These are phyloP conservation scores for Xylaria sp. DNA, from an alignment of 2,329 filamentous ascomycete species.

Conservation along the genomic window DNA sequence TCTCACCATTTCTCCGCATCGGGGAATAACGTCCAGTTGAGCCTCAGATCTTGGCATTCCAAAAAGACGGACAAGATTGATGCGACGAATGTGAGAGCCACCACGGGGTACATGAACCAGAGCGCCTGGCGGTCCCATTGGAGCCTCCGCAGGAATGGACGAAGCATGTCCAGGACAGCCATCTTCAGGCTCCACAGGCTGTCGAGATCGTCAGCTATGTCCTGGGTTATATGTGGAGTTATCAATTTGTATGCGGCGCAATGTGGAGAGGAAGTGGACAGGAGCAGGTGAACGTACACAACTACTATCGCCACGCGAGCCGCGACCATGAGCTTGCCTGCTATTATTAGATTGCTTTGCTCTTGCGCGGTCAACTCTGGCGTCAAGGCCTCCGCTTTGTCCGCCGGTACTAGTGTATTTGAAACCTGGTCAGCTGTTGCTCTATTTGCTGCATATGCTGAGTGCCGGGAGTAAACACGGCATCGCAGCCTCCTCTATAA, in stretches of 20 bases:
- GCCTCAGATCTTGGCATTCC: slow-evolving; percentile 32
- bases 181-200: slow-evolving; percentile 41
- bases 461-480: too few relatives aligned
- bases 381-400: background rate
- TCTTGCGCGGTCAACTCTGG: slow-evolving; percentile 7
- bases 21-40: slow-evolving; percentile 34
- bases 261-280: background rate
- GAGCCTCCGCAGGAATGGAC: slow-evolving; percentile 3
- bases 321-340: slow-evolving; percentile 29
- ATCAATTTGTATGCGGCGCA: background rate
- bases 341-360: slow-evolving; percentile 15
- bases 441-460: background rate
- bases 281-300: slow-evolving; percentile 26
- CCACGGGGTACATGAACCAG: slow-evolving; percentile 17
- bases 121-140: slow-evolving; percentile 11
- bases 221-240: background rate
- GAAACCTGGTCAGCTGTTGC: background rate
- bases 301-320: slow-evolving; percentile 25
- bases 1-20: slow-evolving; percentile 18
- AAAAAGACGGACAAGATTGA: slow-evolving; percentile 36
- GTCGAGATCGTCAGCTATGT: background rate
- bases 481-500: background rate
- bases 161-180: slow-evolving; percentile 30
- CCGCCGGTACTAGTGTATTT: background rate
- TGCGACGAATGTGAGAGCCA: slow-evolving; percentile 32